Conservation (phyloP, 2,329 filamentous ascomycete genomes). For the Ophiostoma angusticollis region DNA sequence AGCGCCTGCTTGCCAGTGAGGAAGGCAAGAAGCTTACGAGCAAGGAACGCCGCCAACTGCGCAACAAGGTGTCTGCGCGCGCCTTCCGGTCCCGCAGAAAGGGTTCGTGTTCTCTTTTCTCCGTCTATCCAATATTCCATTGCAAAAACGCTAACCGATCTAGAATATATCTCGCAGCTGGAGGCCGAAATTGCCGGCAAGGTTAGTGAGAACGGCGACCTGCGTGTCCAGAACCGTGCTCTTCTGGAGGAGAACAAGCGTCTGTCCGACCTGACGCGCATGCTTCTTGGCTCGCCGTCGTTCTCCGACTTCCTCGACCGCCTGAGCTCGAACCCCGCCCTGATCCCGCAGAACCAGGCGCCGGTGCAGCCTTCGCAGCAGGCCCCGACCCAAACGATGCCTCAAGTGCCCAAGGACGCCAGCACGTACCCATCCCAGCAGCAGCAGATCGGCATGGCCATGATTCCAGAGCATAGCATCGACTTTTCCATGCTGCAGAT, state of each 20-base stretch:
- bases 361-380: conserved; percentile 17
- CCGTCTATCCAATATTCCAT: neutral
- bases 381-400: conserved; percentile 22
- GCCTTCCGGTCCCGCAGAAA: conserved; percentile 97
- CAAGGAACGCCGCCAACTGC: conserved; percentile 91
- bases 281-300: conserved; percentile 66
- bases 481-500: conserved; percentile 62
- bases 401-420: conserved; percentile 50
- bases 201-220: conserved; percentile 68
- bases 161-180: conserved; percentile 96
- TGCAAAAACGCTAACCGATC: conserved; percentile 32
- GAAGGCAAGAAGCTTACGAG: conserved; percentile 98
- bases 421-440: conserved; percentile 46
- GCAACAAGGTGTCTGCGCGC: conserved; percentile 96
- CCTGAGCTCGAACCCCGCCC: conserved; percentile 44
- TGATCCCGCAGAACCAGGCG: conserved; percentile 22
- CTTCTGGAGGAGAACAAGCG: conserved; percentile 78
- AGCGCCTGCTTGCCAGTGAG: conserved; percentile 84
- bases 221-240: conserved; percentile 68
- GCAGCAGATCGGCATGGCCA: conserved; percentile 65
- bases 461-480: conserved; percentile 67
- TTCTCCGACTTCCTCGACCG: conserved; percentile 72
- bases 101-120: conserved; percentile 46
- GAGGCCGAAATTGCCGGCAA: conserved; percentile 79
- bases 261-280: conserved; percentile 63